phyloP scores from a whole-genome alignment of 208 protist genomes.

The Kentomonas sorsogonicus region DNA sequence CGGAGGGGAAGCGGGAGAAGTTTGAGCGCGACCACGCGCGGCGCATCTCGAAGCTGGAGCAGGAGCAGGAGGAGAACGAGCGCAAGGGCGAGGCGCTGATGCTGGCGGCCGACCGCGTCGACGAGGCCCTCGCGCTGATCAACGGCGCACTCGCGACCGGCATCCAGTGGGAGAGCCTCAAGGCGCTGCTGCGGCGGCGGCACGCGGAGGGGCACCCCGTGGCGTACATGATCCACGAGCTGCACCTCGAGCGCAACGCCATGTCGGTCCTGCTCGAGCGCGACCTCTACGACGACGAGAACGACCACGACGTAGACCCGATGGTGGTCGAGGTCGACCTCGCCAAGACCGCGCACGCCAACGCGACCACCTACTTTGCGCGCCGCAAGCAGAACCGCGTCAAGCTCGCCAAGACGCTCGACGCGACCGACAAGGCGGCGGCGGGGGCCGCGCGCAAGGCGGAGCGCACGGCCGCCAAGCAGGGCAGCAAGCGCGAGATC shows the following conservation, averaged over 20 bases:
- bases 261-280: conserved; percentile 80
- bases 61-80: conserved; percentile 45
- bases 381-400: conserved; percentile 67
- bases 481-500: conserved; percentile 73
- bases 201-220: conserved; percentile 88
- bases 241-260: conserved; percentile 86
- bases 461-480: conserved; percentile 46
- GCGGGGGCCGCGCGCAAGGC: conserved; percentile 79
- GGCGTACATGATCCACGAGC: conserved; percentile 88
- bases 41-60: conserved; percentile 77
- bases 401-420: conserved; percentile 88
- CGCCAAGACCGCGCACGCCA: conserved; percentile 89
- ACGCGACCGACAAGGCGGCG: conserved; percentile 72
- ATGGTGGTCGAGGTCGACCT: conserved; percentile 91
- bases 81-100: conserved; percentile 82
- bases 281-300: conserved; percentile 48
- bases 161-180: conserved; percentile 85
- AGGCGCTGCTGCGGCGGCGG: conserved; percentile 67
- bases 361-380: conserved; percentile 91
- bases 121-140: conserved; percentile 88
- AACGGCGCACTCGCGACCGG: conserved; percentile 67
- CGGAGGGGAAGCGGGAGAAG: conserved; percentile 88
- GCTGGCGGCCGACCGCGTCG: conserved; percentile 80
- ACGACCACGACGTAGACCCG: conserved; percentile 47
- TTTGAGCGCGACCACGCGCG: conserved; percentile 81